Evolutionary conservation across 2,329 filamentous ascomycete species (phyloP).

Genomic region (Ophiostoma triangulosporum): DNA sequence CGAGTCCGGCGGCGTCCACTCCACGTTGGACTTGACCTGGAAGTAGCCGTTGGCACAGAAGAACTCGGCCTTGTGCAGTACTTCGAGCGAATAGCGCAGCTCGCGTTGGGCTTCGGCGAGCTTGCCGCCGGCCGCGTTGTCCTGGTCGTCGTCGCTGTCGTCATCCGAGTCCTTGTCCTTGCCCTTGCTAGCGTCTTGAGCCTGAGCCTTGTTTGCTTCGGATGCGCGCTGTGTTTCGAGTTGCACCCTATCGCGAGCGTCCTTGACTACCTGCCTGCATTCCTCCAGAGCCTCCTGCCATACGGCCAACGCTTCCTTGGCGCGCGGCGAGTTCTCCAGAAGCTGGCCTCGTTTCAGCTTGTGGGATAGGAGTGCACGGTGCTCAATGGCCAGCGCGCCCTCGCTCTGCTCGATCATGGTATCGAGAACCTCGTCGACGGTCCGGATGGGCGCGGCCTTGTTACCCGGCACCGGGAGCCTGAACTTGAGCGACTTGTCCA

Average conservation of each 20-base stretch:
- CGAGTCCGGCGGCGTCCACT: slow-evolving; percentile 51
- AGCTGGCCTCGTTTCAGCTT: slow-evolving; percentile 63
- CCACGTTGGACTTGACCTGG: slow-evolving; percentile 62
- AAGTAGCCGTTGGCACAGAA: slow-evolving; percentile 75
- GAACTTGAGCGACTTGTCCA: slow-evolving; percentile 38
- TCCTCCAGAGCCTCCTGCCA: slow-evolving; percentile 49
- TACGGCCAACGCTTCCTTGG: slow-evolving; percentile 52
- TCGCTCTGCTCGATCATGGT: slow-evolving; percentile 87
- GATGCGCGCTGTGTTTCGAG: slow-evolving; percentile 26
- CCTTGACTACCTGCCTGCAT: slow-evolving; percentile 38
- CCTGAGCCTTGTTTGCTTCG: neutral
- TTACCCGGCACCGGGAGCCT: slow-evolving; percentile 38
- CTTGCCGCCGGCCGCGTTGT: slow-evolving; percentile 23
- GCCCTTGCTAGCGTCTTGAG: neutral
- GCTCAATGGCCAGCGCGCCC: slow-evolving; percentile 48
- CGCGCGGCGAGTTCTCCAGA: slow-evolving; percentile 58
- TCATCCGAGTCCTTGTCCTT: slow-evolving; percentile 19
- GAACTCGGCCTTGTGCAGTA: slow-evolving; percentile 72
- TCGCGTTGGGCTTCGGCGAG: slow-evolving; percentile 48
- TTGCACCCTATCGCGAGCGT: slow-evolving; percentile 49
- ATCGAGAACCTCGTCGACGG: slow-evolving; percentile 74
- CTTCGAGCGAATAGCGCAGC: slow-evolving; percentile 59
- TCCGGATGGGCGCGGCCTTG: slow-evolving; percentile 55
- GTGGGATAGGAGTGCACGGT: slow-evolving; percentile 50
- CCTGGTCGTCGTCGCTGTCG: slow-evolving; percentile 21